These are phyloP conservation scores for Xylaria multiplex DNA, from an alignment of 2,329 filamentous ascomycete species.

Conservation along the genomic window DNA sequence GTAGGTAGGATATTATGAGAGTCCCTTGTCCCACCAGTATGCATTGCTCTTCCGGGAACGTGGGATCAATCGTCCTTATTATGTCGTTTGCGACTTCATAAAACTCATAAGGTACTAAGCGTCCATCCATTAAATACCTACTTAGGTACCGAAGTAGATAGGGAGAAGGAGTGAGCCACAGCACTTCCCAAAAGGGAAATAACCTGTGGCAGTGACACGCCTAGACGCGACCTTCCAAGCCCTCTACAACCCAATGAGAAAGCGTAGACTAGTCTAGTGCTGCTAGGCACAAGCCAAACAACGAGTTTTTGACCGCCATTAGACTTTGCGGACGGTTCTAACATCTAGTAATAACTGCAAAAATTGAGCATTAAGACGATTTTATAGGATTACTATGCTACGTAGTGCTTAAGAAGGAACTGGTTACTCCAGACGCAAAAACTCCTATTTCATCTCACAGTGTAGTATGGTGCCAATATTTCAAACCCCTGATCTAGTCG, in stretches of 20 bases:
- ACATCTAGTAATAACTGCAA: neutral
- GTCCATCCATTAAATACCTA: too few species aligned
- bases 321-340: neutral
- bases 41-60: neutral
- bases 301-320: neutral
- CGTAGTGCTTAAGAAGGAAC: too few species aligned
- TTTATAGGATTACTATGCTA: too few species aligned
- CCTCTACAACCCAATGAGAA: neutral
- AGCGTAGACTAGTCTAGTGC: neutral
- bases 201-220: neutral
- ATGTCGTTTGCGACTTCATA: neutral
- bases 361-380: neutral
- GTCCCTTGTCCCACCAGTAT: too few species aligned
- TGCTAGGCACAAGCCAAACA: neutral
- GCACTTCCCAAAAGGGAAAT: slow-evolving; percentile 2
- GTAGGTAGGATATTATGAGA: too few species aligned
- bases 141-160: too few species aligned
- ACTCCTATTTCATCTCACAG: too few species aligned
- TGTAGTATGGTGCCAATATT: too few species aligned
- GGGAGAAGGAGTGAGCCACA: neutral
- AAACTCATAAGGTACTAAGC: neutral
- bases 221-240: too few species aligned
- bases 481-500: too few species aligned
- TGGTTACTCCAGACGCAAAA: too few species aligned
- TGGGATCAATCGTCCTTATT: neutral